phyloP scores from a whole-genome alignment of 2,329 filamentous ascomycete genomes.

The Phoma sp. region DNA sequence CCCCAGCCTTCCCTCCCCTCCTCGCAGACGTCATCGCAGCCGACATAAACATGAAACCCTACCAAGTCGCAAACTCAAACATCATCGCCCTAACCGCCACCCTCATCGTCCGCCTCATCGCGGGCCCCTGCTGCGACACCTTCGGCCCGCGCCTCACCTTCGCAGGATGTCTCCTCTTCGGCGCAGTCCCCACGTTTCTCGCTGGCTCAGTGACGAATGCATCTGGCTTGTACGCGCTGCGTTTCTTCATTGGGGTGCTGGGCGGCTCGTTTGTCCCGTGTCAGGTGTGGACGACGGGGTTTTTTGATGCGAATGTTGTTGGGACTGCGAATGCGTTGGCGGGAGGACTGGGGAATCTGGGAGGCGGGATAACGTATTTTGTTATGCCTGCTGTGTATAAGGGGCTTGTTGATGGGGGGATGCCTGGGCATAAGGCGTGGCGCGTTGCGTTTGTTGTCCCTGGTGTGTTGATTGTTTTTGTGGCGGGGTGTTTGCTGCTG shows the following conservation, averaged over 20 bases:
- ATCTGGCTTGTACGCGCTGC: constrained; percentile 69
- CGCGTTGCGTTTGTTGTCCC: constrained; percentile 83
- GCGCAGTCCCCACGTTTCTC: constrained; percentile 81
- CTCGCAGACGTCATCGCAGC: constrained; percentile 69
- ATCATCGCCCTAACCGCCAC: constrained; percentile 72
- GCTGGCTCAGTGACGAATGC: constrained; percentile 75
- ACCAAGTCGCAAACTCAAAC: constrained; percentile 84
- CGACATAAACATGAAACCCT: constrained; percentile 74
- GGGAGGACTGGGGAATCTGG: constrained; percentile 58
- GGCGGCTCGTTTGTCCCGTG: constrained; percentile 81
- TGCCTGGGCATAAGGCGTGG: constrained; percentile 75
- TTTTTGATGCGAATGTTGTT: constrained; percentile 95
- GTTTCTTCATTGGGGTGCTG: constrained; percentile 82
- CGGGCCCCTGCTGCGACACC: constrained; percentile 80
- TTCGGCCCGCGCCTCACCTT: constrained; percentile 83
- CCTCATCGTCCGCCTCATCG: constrained; percentile 69
- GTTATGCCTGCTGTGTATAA: constrained; percentile 89
- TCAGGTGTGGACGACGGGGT: constrained; percentile 89
- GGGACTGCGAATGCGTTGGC: constrained; percentile 85
- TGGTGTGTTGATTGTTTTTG: constrained; percentile 72
- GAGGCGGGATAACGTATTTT: constrained; percentile 59
- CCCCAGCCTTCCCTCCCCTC: constrained; percentile 40
- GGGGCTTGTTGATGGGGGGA: constrained; percentile 65
- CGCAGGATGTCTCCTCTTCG: constrained; percentile 74
- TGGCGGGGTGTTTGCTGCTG: constrained; percentile 71